Percentiles rank a stretch among this genome's conserved stretches.
phyloP scores from a whole-genome alignment of 1,284 basidiomycete species.

The Dichomitus squalens region DNA sequence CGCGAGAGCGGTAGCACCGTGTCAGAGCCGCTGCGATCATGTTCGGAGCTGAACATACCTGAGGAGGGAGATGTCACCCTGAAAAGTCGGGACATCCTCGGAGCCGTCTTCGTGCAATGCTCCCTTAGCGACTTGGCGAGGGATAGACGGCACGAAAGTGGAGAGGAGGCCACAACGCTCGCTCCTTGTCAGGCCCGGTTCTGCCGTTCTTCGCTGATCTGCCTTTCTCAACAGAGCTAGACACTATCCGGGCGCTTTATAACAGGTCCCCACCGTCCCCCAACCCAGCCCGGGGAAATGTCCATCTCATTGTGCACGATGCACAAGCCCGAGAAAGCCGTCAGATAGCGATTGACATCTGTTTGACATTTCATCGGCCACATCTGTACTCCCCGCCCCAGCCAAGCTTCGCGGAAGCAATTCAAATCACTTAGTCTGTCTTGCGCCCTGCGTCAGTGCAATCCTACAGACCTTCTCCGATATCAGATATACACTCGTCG shows the following conservation, averaged over 20 bases:
- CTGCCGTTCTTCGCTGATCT: neutral
- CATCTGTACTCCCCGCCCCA: neutral
- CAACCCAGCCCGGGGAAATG: neutral
- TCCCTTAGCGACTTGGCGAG: neutral
- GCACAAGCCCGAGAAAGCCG: neutral
- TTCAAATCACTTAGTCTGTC: neutral
- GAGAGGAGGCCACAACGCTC: neutral
- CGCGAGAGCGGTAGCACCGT: neutral
- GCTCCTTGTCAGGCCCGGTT: neutral
- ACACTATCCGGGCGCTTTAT: neutral
- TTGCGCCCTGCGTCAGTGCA: too few species aligned
- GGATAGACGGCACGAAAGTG: neutral
- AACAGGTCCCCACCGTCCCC: neutral
- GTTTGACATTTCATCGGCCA: neutral
- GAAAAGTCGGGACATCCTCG: neutral
- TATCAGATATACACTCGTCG: neutral
- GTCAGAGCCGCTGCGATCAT: neutral
- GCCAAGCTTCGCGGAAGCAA: neutral
- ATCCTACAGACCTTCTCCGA: too few species aligned
- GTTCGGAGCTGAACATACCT: neutral
- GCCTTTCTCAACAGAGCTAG: neutral
- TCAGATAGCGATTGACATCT: neutral
- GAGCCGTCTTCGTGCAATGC: neutral
- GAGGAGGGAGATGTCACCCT: neutral
- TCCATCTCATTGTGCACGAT: neutral